A percentile compares a stretch with the other conserved stretches of the same genome.
These are phyloP conservation scores for Metschnikowia dekortorum DNA, from an alignment of 805 yeast genomes.

Conservation along the genomic window DNA sequence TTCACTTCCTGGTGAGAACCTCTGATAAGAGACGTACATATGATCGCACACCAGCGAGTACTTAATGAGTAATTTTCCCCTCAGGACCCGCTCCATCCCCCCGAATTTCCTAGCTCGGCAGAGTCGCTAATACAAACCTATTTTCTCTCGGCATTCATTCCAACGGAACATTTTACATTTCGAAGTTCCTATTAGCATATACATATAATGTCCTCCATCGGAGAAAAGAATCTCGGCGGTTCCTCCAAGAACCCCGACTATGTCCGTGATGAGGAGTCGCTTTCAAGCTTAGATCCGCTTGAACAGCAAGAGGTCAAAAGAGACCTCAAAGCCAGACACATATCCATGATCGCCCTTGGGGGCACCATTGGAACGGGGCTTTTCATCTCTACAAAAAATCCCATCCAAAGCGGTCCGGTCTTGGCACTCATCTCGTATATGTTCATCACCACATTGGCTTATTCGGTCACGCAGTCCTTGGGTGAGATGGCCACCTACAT, in stretches of 20 bases:
- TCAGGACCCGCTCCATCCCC: not conserved
- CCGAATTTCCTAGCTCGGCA: not conserved
- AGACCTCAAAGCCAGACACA: slow-evolving; percentile 60
- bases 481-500: slow-evolving; percentile 82
- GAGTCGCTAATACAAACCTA: not conserved
- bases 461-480: slow-evolving; percentile 62
- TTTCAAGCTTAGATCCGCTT: slow-evolving; percentile 7
- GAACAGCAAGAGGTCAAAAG: slow-evolving; percentile 46
- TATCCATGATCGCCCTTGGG: slow-evolving; percentile 73
- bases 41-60: not conserved
- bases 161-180: not conserved
- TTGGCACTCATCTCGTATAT: slow-evolving; percentile 59
- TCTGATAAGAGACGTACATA: slow-evolving; percentile 5
- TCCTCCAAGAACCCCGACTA: slow-evolving; percentile 16
- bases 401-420: slow-evolving; percentile 66
- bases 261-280: slow-evolving; percentile 17
- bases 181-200: not conserved
- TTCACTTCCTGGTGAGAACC: not conserved
- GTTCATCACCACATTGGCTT: slow-evolving; percentile 64
- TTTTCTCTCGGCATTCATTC: not conserved
- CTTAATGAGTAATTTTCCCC: not conserved
- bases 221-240: slow-evolving; percentile 11
- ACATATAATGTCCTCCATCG: slow-evolving; percentile 13
- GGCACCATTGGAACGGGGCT: slow-evolving; percentile 80
- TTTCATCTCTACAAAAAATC: slow-evolving; percentile 59